Conservation (phyloP, 257 asterid genomes). For the Petunia secreta region DNA sequence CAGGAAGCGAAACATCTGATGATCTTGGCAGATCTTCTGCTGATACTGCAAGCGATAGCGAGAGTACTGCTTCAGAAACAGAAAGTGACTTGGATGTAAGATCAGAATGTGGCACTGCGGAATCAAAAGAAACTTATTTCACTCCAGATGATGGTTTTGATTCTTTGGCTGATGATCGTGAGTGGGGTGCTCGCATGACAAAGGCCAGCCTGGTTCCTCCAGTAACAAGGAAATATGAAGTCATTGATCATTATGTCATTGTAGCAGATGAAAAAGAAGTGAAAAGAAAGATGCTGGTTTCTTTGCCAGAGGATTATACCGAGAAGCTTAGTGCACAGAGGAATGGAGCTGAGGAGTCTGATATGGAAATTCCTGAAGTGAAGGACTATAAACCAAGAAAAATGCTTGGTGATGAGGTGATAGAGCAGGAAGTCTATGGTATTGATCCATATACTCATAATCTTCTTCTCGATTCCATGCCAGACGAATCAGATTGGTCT, state of each 20-base stretch:
- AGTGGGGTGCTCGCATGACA: slow-evolving; percentile 99
- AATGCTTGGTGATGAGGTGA: slow-evolving; percentile 82
- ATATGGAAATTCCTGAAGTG: slow-evolving; percentile 98
- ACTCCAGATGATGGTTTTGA: slow-evolving; percentile 78
- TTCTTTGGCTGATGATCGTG: slow-evolving; percentile 89
- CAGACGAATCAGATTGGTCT: slow-evolving; percentile 89
- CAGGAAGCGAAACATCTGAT: slow-evolving; percentile 88
- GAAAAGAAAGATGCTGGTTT: slow-evolving; percentile 90
- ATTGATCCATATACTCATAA: slow-evolving; percentile 96
- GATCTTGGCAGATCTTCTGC: slow-evolving; percentile 73
- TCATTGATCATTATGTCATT: slow-evolving; percentile 82
- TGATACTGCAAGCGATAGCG: slow-evolving; percentile 66
- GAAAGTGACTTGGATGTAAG: slow-evolving; percentile 74
- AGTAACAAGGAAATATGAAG: slow-evolving; percentile 93
- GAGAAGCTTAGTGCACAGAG: slow-evolving; percentile 82
- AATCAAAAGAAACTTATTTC: slow-evolving; percentile 59
- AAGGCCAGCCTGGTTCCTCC: slow-evolving; percentile 98
- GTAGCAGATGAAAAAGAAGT: slow-evolving; percentile 98
- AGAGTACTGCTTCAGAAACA: slow-evolving; percentile 83
- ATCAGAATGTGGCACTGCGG: slow-evolving; percentile 60
- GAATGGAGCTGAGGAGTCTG: slow-evolving; percentile 98
- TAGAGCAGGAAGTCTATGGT: slow-evolving; percentile 99
- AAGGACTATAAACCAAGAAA: slow-evolving; percentile 95
- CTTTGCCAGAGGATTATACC: slow-evolving; percentile 89
- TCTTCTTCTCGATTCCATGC: slow-evolving; percentile 99